Evolutionary conservation across 2,329 filamentous ascomycete species (phyloP).

Genomic region (Tolypocladium paradoxum): DNA sequence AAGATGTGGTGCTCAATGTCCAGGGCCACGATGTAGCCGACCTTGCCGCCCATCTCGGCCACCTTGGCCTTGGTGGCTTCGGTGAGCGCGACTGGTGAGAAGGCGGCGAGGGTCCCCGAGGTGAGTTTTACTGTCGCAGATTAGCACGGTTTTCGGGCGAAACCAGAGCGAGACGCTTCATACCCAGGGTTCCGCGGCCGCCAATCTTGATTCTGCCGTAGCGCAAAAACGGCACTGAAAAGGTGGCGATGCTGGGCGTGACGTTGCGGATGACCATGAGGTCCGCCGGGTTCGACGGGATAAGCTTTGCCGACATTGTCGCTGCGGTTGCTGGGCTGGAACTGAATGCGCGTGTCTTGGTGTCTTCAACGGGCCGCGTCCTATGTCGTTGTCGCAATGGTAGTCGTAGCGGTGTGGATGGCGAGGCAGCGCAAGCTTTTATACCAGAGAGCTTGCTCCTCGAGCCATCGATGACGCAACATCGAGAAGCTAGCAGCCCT

Average conservation of each 20-base stretch:
- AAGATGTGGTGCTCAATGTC: constrained; percentile 96
- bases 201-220: constrained; percentile 74
- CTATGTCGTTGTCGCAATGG: neutral
- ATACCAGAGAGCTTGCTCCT: neutral
- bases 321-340: neutral
- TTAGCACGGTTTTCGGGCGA: neutral
- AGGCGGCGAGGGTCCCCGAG: constrained; percentile 71
- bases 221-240: constrained; percentile 75
- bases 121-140: constrained; percentile 56
- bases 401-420: neutral
- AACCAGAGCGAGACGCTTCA: constrained; percentile 10
- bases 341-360: neutral
- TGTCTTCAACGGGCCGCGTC: neutral
- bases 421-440: neutral
- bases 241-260: constrained; percentile 65
- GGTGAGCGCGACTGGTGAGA: constrained; percentile 84
- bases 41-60: constrained; percentile 52
- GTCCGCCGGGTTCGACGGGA: constrained; percentile 61
- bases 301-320: constrained; percentile 50
- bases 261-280: constrained; percentile 87
- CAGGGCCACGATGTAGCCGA: constrained; percentile 76
- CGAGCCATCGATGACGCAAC: neutral
- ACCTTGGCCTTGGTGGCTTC: constrained; percentile 57
- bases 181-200: constrained; percentile 76
- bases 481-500: neutral